phyloP scores from a whole-genome alignment of 805 yeast genomes.

The Barnettozyma vustinii region DNA sequence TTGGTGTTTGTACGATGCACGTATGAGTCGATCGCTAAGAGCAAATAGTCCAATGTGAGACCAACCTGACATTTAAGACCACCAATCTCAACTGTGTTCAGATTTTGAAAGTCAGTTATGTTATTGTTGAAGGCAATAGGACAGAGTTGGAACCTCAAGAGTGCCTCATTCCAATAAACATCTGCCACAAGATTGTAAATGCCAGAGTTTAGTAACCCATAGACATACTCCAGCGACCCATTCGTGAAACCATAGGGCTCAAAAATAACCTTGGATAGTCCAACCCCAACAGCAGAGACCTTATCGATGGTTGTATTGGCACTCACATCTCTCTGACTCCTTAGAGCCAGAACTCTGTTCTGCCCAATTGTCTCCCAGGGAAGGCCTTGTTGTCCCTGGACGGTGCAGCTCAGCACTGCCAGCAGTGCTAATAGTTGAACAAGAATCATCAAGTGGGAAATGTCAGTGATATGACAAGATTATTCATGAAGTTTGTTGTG shows the following conservation, averaged over 20 bases:
- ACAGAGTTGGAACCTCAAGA: conserved; percentile 50
- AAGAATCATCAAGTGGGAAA: background rate
- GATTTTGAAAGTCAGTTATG: conserved; percentile 1
- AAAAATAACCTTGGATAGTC: conserved; percentile 30
- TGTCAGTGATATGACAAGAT: background rate
- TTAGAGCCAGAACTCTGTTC: conserved; percentile 29
- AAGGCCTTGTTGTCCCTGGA: background rate
- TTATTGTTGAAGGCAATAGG: conserved; percentile 37
- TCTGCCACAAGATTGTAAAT: conserved; percentile 45
- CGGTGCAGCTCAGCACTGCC: background rate
- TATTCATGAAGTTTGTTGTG: background rate
- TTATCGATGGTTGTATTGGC: conserved; percentile 36
- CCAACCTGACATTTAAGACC: conserved; percentile 20
- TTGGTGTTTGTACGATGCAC: conserved; percentile 39
- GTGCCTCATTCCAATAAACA: conserved; percentile 47
- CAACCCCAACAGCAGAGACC: conserved; percentile 35
- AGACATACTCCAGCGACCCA: conserved; percentile 25
- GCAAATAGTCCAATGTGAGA: conserved; percentile 23
- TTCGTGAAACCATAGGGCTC: conserved; percentile 28
- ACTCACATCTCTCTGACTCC: conserved; percentile 45
- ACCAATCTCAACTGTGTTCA: conserved; percentile 13
- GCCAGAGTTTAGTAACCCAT: conserved; percentile 37
- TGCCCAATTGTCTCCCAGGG: conserved; percentile 30
- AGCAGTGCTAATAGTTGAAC: background rate
- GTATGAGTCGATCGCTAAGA: conserved; percentile 29